These are phyloP conservation scores for Volvariella volvacea DNA, from an alignment of 1,284 basidiomycete genomes.

Conservation along the genomic window DNA sequence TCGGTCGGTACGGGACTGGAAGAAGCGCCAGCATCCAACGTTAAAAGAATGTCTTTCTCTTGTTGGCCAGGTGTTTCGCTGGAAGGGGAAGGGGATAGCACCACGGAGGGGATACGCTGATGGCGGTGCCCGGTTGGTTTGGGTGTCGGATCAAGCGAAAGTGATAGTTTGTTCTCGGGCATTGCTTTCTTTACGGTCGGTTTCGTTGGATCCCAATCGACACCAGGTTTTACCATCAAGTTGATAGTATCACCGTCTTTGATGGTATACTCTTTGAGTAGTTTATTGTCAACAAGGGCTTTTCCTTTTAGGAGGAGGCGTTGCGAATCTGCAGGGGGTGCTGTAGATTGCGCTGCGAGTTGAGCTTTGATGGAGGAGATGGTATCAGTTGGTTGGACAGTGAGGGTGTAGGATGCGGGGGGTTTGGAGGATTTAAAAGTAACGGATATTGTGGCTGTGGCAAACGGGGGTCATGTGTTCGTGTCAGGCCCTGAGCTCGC, in stretches of 20 bases:
- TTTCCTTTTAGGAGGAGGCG: slow-evolving; percentile 89
- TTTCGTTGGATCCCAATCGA: slow-evolving; percentile 55
- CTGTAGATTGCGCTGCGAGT: slow-evolving; percentile 54
- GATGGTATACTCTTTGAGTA: slow-evolving; percentile 84
- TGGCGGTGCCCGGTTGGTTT: slow-evolving; percentile 34
- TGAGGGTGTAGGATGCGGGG: slow-evolving; percentile 64
- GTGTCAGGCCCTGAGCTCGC: slow-evolving; percentile 1
- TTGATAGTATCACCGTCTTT: slow-evolving; percentile 76
- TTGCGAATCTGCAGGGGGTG: slow-evolving; percentile 71
- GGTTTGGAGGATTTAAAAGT: slow-evolving; percentile 90
- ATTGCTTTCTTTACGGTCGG: slow-evolving; percentile 11
- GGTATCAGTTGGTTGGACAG: slow-evolving; percentile 70
- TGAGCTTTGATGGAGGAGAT: slow-evolving; percentile 73
- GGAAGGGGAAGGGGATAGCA: slow-evolving; percentile 68
- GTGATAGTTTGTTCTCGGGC: neutral
- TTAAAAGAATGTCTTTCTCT: slow-evolving; percentile 57
- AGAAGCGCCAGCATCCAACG: slow-evolving; percentile 48
- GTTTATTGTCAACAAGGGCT: slow-evolving; percentile 78
- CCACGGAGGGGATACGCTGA: slow-evolving; percentile 64
- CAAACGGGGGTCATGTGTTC: slow-evolving; percentile 4
- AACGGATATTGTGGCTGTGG: slow-evolving; percentile 53
- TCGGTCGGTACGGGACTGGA: slow-evolving; percentile 33
- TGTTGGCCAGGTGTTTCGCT: slow-evolving; percentile 23
- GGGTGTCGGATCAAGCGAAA: slow-evolving; percentile 8
- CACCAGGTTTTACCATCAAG: slow-evolving; percentile 76